These are phyloP conservation scores for Mycena crocata DNA, from an alignment of 768 basidiomycete genomes.

Conservation along the genomic window DNA sequence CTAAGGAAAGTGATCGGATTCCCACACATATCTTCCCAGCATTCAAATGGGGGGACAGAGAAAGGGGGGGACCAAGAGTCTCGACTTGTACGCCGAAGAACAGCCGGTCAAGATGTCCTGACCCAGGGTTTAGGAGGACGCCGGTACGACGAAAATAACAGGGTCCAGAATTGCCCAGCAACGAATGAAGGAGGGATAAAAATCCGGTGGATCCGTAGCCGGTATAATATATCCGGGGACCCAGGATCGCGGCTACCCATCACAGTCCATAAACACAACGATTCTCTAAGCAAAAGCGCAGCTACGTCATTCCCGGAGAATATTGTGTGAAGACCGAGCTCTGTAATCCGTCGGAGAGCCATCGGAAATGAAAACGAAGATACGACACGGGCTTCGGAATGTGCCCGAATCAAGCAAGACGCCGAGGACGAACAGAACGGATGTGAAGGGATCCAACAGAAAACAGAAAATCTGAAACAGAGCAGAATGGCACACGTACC, in stretches of 20 bases:
- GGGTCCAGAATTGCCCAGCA: neutral
- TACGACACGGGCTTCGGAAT: neutral
- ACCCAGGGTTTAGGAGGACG: too few relatives aligned
- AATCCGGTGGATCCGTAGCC: neutral
- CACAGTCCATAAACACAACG: too few relatives aligned
- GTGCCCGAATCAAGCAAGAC: neutral
- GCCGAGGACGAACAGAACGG: neutral
- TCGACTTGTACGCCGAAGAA: too few relatives aligned
- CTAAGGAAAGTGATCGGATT: too few relatives aligned
- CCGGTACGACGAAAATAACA: too few relatives aligned
- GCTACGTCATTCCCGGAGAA: too few relatives aligned
- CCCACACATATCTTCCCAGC: neutral
- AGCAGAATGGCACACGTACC: slow-evolving; percentile 56
- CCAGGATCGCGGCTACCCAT: slow-evolving; percentile 19
- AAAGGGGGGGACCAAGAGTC: too few relatives aligned
- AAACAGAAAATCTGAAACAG: slow-evolving; percentile 32
- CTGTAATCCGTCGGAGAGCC: neutral
- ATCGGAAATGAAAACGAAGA: neutral
- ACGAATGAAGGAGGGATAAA: neutral
- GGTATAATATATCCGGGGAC: slow-evolving; percentile 1
- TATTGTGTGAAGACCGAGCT: neutral
- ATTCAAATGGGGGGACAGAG: neutral
- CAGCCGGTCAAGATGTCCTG: too few relatives aligned
- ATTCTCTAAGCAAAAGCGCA: too few relatives aligned
- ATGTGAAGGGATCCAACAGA: neutral